Evolutionary conservation across 2,329 filamentous ascomycete genomes (phyloP).

Genomic region (Diaporthe australafricana): DNA sequence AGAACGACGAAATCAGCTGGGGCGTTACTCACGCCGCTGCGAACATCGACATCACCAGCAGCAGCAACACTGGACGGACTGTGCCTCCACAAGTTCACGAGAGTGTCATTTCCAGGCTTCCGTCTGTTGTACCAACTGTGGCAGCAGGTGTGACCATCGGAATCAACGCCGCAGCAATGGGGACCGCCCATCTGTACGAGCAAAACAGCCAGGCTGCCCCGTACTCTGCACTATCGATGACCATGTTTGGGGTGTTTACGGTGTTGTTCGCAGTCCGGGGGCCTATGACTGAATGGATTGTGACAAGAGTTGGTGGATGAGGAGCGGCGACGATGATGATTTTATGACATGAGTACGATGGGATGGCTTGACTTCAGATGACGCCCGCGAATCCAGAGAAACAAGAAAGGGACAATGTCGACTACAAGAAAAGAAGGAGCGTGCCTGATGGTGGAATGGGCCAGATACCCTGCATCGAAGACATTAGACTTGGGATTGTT

Average conservation of each 20-base stretch:
- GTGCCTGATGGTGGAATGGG: not conserved
- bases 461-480: constrained; percentile 30
- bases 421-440: not conserved
- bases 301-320: constrained; percentile 44
- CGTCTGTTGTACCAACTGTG: constrained; percentile 52
- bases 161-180: constrained; percentile 71
- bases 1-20: not conserved
- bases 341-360: not conserved
- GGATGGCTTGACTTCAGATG: not conserved
- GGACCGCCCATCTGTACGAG: constrained; percentile 68
- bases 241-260: constrained; percentile 66
- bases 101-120: not conserved
- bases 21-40: not conserved
- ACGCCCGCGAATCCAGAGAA: not conserved
- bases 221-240: constrained; percentile 69
- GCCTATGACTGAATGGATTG: constrained; percentile 55
- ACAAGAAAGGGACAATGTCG: not conserved
- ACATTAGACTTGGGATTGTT: constrained; percentile 1
- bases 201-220: constrained; percentile 63
- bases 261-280: constrained; percentile 64
- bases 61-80: too few species aligned
- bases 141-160: constrained; percentile 65
- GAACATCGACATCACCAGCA: not conserved
- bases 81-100: too few species aligned
- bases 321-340: constrained; percentile 34